Evolutionary conservation across 148 eudicot species (phyloP), one percentile per base, ranked within the genome.

Genomic region (Hydrangea macrophylla): DNA sequence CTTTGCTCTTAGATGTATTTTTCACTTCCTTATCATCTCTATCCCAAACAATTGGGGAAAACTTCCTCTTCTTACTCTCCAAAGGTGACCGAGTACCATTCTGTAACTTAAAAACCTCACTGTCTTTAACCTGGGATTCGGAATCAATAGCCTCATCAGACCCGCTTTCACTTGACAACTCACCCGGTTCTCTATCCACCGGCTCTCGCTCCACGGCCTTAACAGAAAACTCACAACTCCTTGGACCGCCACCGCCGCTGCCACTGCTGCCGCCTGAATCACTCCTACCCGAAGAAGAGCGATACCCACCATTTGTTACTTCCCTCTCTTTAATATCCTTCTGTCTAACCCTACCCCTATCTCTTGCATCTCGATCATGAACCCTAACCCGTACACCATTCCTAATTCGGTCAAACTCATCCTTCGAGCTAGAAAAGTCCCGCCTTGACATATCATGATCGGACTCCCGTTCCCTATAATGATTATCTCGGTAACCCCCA

Each of bases 11-110:
- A 7, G 60, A 60, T 30, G 72, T 27, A 60, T 77, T 82, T 40
- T 73, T 82, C 15, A 28, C 83, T 71, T 84, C 85, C 74, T 81
- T 86, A 39, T 81, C 92, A 55, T 90, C 97, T 79, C 87, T 85
- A 61, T 90, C 98, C 98, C 97, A 94, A 7, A 94, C 87, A 70
- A 90, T 88, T 1, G 97, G 98, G 0, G 98, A 82, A 69, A 88
- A 90, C 82, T 90, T 94, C 70, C 98, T 80, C 80, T 94, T 93
- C 79, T 76, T 93, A 73, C 62, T 71, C 62, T 70, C 69, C 3
- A 72, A 60, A 1, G 83, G 59, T 30, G 80, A 77, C 18, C 55
- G 67, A 58, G 39, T 73, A 70, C 79, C 83, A 68, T 72, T 80
- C 61, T 76, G 85, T 28, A 73, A 30, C 70, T 77, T 83, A 12